Percentiles rank a stretch among this genome's conserved stretches.
Evolutionary conservation across 495 filamentous ascomycete genomes (phyloP).

Genomic region (Talaromyces thailandensis): DNA sequence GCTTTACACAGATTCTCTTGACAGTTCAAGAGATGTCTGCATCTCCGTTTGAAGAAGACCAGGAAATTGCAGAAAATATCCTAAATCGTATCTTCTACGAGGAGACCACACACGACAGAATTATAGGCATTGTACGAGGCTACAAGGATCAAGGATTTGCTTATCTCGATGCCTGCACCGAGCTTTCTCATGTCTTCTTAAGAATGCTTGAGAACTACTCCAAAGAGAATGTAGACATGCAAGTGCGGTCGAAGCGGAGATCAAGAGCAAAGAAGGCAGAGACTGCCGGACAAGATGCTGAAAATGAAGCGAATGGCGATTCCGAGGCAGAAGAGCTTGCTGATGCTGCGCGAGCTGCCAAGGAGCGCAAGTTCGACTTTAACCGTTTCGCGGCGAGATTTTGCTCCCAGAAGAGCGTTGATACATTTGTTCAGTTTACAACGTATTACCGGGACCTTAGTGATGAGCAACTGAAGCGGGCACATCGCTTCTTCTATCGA

Average conservation of each 20-base stretch:
- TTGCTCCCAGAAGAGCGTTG: conserved; percentile 70
- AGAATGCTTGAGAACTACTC: conserved; percentile 89
- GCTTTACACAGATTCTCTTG: conserved; percentile 68
- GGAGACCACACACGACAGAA: conserved; percentile 81
- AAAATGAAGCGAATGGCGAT: conserved; percentile 32
- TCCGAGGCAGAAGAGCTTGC: conserved; percentile 70
- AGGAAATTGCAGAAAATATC: conserved; percentile 97
- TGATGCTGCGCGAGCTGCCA: conserved; percentile 55
- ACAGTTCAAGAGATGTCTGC: conserved; percentile 91
- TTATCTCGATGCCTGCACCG: conserved; percentile 86
- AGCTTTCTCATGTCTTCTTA: conserved; percentile 83
- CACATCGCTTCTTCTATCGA: conserved; percentile 91
- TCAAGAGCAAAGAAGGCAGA: conserved; percentile 59
- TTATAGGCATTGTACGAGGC: conserved; percentile 65
- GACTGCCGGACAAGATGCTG: conserved; percentile 18
- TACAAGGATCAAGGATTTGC: conserved; percentile 93
- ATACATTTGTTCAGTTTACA: conserved; percentile 79
- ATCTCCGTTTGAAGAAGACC: conserved; percentile 79
- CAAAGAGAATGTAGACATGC: conserved; percentile 87
- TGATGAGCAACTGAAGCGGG: conserved; percentile 76
- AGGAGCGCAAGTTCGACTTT: conserved; percentile 93
- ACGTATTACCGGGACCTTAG: conserved; percentile 76
- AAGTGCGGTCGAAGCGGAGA: conserved; percentile 70
- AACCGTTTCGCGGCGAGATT: conserved; percentile 72
- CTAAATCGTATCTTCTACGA: conserved; percentile 97